These are phyloP conservation scores for Chlorella vulgaris DNA, from an alignment of 139 green algal species.

Conservation along the genomic window DNA sequence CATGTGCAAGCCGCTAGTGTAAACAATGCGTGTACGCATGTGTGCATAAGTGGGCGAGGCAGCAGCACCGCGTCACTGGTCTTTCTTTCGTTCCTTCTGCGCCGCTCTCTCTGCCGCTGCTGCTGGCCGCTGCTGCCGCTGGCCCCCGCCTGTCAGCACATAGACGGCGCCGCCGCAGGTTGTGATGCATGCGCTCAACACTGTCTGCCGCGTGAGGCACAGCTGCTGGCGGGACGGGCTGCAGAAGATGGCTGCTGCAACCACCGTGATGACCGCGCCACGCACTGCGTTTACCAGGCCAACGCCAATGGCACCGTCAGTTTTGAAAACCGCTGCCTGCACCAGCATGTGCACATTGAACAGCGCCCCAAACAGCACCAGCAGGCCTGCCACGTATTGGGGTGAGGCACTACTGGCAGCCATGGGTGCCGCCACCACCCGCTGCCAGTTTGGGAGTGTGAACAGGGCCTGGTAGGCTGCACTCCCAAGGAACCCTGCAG, in stretches of 20 bases:
- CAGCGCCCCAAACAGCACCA: conserved; percentile 40
- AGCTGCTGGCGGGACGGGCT: conserved; percentile 1
- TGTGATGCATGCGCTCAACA: conserved; percentile 27
- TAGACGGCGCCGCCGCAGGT: conserved; percentile 34
- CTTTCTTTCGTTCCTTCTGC: no score
- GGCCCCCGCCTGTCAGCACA: conserved; percentile 8
- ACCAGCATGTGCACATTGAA: conserved; percentile 58
- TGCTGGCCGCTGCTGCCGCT: neutral
- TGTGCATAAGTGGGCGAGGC: no score
- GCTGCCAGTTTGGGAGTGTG: conserved; percentile 31
- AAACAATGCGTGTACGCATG: no score
- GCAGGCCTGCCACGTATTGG: conserved; percentile 5
- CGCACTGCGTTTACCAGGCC: conserved; percentile 53
- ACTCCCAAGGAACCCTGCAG: conserved; percentile 27
- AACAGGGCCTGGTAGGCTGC: conserved; percentile 47
- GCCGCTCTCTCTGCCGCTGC: no score
- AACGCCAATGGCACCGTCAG: conserved; percentile 52
- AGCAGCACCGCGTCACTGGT: no score
- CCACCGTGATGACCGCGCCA: conserved; percentile 41
- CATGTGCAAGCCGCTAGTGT: no score
- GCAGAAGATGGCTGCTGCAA: conserved; percentile 44
- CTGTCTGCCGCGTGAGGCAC: conserved; percentile 23
- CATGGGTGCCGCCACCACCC: conserved; percentile 33
- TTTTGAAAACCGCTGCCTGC: conserved; percentile 49
- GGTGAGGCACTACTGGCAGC: neutral